Base-by-base conservation (phyloP, 805 yeast genomes). In the Myxozyma lipomycoides region DNA sequence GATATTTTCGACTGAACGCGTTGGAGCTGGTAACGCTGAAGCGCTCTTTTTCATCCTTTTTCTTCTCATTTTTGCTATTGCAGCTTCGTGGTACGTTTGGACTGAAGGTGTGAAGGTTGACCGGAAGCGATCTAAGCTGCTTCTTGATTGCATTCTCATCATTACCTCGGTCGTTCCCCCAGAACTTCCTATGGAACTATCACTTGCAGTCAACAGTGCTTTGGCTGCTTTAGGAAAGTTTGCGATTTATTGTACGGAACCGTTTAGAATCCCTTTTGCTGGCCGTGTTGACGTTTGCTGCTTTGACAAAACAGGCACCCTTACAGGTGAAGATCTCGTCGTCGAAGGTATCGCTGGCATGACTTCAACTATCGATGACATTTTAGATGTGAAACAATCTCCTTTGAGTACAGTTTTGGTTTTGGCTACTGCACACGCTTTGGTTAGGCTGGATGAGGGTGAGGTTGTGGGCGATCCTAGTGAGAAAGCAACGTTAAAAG, bases 161-260 rank as follows among this genome's bases (percentile, higher is more conserved):
- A 79, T 93, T 62, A 93, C 98, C 18, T 90, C 98, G 45, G 98
- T 93, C 58, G 98, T 93, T 37, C 98, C 98, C 34, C 98, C 98
- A 39, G 98, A 93, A 72, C 78, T 93, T 61, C 98, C 98, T 52
- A 93, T 93, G 98, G 98, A 93, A 74, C 78, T 93, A 62, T 93
- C 98, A 12, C 84, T 93, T 91, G 98, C 98, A 53, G 98, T 93
- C 37, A 93, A 93, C 70, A 78, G 86, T 35, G 90, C 98, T 4
- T 75, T 93, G 67, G 81, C 89, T 52, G 89, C 97, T 2, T 76
- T 93, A 59, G 82, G 85, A 62, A 93, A 93, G 70, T 83, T 77
- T 67, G 90, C 83, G 67, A 83, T 93, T 56, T 93, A 85, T 74
- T 93, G 98, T 75, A 93, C 98, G 39, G 98, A 93, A 70, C 98